Conservation (phyloP, 441 rosid genomes). For the Brassica hybrid region DNA sequence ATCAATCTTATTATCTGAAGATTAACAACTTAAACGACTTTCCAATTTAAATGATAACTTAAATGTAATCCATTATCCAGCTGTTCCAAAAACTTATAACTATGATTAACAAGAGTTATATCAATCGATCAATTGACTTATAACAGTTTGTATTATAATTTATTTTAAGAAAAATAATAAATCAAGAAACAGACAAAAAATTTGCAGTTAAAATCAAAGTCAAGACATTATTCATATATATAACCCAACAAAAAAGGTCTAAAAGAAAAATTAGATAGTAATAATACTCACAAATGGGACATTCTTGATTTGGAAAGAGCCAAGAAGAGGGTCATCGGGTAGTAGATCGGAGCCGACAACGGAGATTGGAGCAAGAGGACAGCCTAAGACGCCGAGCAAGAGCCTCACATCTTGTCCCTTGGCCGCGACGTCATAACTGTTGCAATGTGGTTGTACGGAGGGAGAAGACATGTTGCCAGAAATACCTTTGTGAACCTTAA, state of each 20-base stretch:
- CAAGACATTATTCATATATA: background rate
- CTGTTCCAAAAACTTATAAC: background rate
- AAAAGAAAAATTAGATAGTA: background rate
- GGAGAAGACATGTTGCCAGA: conserved; percentile 50
- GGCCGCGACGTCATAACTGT: conserved; percentile 43
- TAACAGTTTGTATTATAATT: background rate
- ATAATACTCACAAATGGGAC: conserved; percentile 58
- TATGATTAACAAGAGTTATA: background rate
- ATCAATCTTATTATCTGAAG: background rate
- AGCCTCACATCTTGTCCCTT: conserved; percentile 78
- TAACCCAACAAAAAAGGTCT: background rate
- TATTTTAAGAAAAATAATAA: background rate
- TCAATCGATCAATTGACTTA: background rate
- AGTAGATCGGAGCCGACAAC: conserved; percentile 47
- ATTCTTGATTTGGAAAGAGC: conserved; percentile 49
- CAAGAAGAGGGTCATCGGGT: conserved; percentile 47
- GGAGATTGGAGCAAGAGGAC: conserved; percentile 93
- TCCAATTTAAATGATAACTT: background rate
- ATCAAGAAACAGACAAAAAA: background rate
- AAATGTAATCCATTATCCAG: background rate
- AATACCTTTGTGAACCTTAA: conserved; percentile 66
- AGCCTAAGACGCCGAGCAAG: conserved; percentile 82
- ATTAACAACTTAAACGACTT: background rate
- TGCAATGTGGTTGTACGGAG: conserved; percentile 40
- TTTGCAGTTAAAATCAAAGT: background rate